Evolutionary conservation across 257 asterid species (phyloP), one percentile per base, ranked within the genome.

Genomic region (Solanum sitiens): DNA sequence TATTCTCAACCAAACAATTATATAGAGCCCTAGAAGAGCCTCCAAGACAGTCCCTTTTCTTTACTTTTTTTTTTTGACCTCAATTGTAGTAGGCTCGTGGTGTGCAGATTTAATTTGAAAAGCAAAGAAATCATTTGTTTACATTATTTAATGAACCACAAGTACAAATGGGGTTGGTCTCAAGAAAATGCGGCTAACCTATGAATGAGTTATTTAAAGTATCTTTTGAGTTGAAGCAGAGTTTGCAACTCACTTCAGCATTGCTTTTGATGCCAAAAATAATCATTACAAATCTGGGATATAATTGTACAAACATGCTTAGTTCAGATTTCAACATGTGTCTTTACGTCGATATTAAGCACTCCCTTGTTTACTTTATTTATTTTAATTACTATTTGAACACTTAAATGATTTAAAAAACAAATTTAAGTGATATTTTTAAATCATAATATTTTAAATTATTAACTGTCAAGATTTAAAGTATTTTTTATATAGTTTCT

Each of bases 181-280:
- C 92, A 87, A 90, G 92, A 88, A 88, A 88, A 44, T 85, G 89
- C 91, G 91, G 92, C 89, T 88, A 61, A 83, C 47, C 25, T 65
- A 39, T 30, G 44, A 71, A 40, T 21, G 77, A 27, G 72, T 8
- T 79, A 32, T 15, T 70, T 70, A 82, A 86, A 86, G 87, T 27
- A 56, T 71, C 67, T 37, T 71, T 50, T 88, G 30, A 32, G 68
- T 70, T 74, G 27, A 45, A 76, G 59, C 35, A 23, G 59, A 40
- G 56, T 50, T 68, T 71, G 27, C 30, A 37, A 85, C 76, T 83
- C 79, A 79, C 27, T 77, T 87, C 37, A 30, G 80, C 84, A 45
- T 79, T 27, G 68, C 85, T 80, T 80, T 80, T 80, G 27, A 80
- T 80, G 85, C 16, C 63, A 44, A 79, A 80, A 27, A 80, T 80